Conservation (phyloP, 768 basidiomycete genomes). For the Leccinum imitatum region DNA sequence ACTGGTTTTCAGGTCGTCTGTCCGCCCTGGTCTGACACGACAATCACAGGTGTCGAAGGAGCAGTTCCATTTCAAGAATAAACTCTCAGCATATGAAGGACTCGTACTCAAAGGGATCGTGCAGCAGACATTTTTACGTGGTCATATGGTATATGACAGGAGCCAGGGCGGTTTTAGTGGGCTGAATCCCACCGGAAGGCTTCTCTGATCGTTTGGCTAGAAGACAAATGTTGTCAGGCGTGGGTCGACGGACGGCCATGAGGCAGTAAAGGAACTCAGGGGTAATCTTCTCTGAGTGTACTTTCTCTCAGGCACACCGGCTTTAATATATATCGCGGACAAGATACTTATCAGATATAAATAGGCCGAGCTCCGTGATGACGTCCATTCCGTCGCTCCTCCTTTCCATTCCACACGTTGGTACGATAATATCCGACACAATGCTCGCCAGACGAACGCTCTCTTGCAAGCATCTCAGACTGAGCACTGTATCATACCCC, state of each 20-base stretch:
- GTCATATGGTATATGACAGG: constrained; percentile 60
- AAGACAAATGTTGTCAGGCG: not conserved
- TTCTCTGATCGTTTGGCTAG: constrained; percentile 19
- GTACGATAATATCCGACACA: not conserved
- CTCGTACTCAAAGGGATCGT: constrained; percentile 68
- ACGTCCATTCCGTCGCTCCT: not conserved
- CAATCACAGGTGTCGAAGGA: constrained; percentile 66
- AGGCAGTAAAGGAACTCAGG: too few species aligned
- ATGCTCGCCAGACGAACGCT: constrained; percentile 17
- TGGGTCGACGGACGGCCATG: not conserved
- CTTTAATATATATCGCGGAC: not conserved
- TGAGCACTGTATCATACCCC: not conserved
- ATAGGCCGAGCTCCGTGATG: not conserved
- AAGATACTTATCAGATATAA: not conserved
- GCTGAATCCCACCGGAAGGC: constrained; percentile 35
- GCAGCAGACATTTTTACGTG: constrained; percentile 77
- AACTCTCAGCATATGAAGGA: constrained; percentile 87
- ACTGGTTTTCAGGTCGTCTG: not conserved
- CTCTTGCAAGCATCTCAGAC: not conserved
- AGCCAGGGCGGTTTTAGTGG: constrained; percentile 36
- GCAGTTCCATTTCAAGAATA: constrained; percentile 86
- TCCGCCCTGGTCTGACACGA: constrained; percentile 8
- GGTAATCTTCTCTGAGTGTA: too few species aligned
- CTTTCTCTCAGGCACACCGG: too few species aligned
- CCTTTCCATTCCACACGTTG: not conserved